Evolutionary conservation across 2,329 filamentous ascomycete species (phyloP).

Genomic region (Aspergillus sp.): DNA sequence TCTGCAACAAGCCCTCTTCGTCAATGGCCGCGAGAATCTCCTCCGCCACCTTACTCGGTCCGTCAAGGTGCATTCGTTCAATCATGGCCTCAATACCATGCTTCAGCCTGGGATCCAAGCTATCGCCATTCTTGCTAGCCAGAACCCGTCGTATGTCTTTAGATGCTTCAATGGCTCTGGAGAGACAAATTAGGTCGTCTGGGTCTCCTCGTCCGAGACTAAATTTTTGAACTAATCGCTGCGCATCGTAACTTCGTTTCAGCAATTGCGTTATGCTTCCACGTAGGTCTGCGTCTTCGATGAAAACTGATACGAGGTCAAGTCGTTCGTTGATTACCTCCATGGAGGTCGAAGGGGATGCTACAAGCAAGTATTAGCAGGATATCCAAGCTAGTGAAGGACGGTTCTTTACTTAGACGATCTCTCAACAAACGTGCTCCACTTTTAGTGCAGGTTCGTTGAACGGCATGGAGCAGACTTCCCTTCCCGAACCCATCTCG

Average conservation of each 20-base stretch:
- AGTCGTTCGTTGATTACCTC: slow-evolving; percentile 69
- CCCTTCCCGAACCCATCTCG: slow-evolving; percentile 71
- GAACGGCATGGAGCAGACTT: slow-evolving; percentile 81
- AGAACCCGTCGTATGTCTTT: slow-evolving; percentile 49
- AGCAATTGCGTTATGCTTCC: slow-evolving; percentile 63
- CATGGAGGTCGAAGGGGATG: slow-evolving; percentile 79
- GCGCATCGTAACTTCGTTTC: slow-evolving; percentile 70
- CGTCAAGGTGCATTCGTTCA: slow-evolving; percentile 43
- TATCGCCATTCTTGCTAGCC: slow-evolving; percentile 13
- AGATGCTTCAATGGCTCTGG: slow-evolving; percentile 69
- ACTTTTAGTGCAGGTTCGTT: slow-evolving; percentile 83
- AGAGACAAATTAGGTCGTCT: slow-evolving; percentile 78
- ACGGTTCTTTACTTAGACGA: slow-evolving; percentile 55
- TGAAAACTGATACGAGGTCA: slow-evolving; percentile 70
- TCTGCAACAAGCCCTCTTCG: slow-evolving; percentile 77
- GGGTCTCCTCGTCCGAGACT: slow-evolving; percentile 84
- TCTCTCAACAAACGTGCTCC: slow-evolving; percentile 76
- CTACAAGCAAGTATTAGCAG: slow-evolving; percentile 25
- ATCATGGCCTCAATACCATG: slow-evolving; percentile 23
- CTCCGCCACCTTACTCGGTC: slow-evolving; percentile 59
- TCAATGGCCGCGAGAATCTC: slow-evolving; percentile 75
- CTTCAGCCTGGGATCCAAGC: slow-evolving; percentile 15
- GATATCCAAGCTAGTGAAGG: too few relatives aligned
- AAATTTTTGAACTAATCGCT: slow-evolving; percentile 88
- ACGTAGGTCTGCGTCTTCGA: slow-evolving; percentile 57